Conservation (phyloP, 352 stramenopile genomes). For the Blastocystis sp. region DNA sequence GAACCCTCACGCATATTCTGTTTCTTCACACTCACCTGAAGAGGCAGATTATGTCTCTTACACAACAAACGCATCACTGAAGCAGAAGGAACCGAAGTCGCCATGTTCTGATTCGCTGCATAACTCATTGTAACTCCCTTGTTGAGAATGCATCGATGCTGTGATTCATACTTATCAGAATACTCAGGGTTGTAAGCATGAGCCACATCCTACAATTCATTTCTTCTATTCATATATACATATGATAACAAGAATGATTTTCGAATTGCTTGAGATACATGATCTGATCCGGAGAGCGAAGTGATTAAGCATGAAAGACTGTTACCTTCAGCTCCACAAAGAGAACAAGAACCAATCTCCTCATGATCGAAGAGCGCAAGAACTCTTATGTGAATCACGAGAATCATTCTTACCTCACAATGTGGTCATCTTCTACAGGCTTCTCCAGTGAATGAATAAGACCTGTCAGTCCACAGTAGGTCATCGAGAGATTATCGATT, state of each 20-base stretch:
- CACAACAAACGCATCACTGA: slow-evolving; percentile 52
- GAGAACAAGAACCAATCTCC: slow-evolving; percentile 87
- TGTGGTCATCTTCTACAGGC: slow-evolving; percentile 38
- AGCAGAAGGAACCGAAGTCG: slow-evolving; percentile 85
- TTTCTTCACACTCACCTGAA: slow-evolving; percentile 91
- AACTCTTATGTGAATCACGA: slow-evolving; percentile 70
- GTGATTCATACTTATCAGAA: slow-evolving; percentile 88
- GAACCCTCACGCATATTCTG: slow-evolving; percentile 91
- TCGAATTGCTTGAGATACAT: not conserved
- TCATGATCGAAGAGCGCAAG: slow-evolving; percentile 97
- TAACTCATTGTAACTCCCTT: slow-evolving; percentile 92
- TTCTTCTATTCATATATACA: not conserved
- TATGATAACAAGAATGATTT: slow-evolving; percentile 64
- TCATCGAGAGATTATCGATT: slow-evolving; percentile 93
- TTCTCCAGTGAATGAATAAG: slow-evolving; percentile 43
- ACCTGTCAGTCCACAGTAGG: slow-evolving; percentile 74
- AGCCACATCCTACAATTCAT: slow-evolving; percentile 82
- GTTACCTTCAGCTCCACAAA: slow-evolving; percentile 78
- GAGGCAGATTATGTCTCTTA: slow-evolving; percentile 74
- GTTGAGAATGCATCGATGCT: slow-evolving; percentile 86
- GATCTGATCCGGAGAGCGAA: not conserved
- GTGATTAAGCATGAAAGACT: slow-evolving; percentile 28
- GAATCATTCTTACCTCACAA: slow-evolving; percentile 6
- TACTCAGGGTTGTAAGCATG: slow-evolving; percentile 98
- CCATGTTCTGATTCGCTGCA: slow-evolving; percentile 94